These are phyloP conservation scores for Hymenoscyphus repandus DNA, from an alignment of 2,329 filamentous ascomycete species.

Conservation along the genomic window DNA sequence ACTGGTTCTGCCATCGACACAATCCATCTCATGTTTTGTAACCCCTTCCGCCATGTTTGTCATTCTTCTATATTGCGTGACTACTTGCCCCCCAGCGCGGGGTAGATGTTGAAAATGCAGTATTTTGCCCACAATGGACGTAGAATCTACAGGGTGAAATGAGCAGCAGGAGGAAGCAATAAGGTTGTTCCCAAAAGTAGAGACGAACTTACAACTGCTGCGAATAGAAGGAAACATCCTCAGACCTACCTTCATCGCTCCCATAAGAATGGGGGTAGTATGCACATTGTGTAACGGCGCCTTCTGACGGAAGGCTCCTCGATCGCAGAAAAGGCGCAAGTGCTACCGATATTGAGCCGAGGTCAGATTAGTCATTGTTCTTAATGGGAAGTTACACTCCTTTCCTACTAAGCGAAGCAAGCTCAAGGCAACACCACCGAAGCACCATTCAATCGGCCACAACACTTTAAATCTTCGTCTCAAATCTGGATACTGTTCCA, in stretches of 20 bases:
- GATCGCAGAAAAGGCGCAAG: neutral
- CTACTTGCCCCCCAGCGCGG: neutral
- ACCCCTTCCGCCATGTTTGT: constrained; percentile 56
- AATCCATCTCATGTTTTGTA: constrained; percentile 5
- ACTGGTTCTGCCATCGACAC: constrained; percentile 15
- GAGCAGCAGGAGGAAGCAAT: neutral
- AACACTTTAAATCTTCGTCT: too few species aligned
- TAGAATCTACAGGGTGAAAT: too few species aligned
- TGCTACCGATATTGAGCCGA: too few species aligned
- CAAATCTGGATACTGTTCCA: too few species aligned
- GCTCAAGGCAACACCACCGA: too few species aligned
- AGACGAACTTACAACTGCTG: neutral
- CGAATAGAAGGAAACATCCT: neutral
- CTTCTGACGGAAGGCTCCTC: too few species aligned
- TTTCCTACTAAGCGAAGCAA: too few species aligned
- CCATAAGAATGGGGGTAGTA: too few species aligned
- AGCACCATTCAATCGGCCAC: too few species aligned
- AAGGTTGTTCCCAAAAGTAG: neutral
- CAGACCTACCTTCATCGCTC: too few species aligned
- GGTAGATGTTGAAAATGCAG: neutral
- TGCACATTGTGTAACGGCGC: too few species aligned
- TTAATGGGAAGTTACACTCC: neutral
- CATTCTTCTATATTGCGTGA: neutral
- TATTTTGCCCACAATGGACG: too few species aligned
- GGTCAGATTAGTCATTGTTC: neutral